Evolutionary conservation across 257 asterid genomes (phyloP).

Genomic region (Jasminum sambac): DNA sequence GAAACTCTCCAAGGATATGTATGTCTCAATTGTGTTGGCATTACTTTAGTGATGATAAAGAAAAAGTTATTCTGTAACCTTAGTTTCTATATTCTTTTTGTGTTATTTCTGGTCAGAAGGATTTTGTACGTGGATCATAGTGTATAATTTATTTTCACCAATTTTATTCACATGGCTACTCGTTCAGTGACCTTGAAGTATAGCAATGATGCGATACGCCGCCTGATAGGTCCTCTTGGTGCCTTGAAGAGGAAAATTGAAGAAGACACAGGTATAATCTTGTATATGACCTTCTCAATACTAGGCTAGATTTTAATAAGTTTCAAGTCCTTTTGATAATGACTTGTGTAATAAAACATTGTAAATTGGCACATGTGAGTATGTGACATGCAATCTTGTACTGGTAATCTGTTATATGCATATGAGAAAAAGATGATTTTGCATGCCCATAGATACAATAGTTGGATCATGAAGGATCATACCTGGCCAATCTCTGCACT

Average conservation of each 20-base stretch:
- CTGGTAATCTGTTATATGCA: neutral
- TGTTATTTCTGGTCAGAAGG: constrained; percentile 2
- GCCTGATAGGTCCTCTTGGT: constrained; percentile 95
- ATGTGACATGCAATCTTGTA: neutral
- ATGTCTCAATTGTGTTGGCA: constrained; percentile 9
- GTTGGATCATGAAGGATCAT: neutral
- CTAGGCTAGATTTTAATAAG: neutral
- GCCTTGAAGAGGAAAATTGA: constrained; percentile 87
- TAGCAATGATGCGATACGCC: constrained; percentile 84
- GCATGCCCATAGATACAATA: neutral
- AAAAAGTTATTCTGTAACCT: constrained; percentile 9
- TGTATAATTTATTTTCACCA: constrained; percentile 18
- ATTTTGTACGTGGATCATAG: neutral
- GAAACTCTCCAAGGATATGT: constrained; percentile 78
- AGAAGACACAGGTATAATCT: constrained; percentile 79
- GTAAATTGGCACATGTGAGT: neutral
- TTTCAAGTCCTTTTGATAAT: neutral
- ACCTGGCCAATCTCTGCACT: neutral
- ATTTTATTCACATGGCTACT: constrained; percentile 23
- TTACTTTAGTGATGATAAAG: constrained; percentile 1
- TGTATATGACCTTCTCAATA: neutral
- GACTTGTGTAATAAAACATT: constrained; percentile 1
- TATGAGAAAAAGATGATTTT: neutral
- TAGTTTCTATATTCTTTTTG: constrained; percentile 14
- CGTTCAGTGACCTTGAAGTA: constrained; percentile 72